Evolutionary conservation across 2,329 filamentous ascomycete species (phyloP), one percentile per base, ranked within the genome.

Genomic region (Cladosporium sp.): DNA sequence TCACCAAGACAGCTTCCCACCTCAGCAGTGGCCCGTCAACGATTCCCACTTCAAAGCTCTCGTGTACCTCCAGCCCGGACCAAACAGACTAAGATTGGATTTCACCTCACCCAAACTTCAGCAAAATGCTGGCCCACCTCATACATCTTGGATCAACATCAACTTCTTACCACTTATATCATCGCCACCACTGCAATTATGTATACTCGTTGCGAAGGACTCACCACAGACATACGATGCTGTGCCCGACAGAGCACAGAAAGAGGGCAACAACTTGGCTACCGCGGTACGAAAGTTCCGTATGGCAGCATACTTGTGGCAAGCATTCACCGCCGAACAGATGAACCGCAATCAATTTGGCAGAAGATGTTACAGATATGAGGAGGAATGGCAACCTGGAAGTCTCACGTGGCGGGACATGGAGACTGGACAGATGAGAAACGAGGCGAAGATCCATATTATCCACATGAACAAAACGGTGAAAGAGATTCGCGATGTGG

Each of bases 271-370:
- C 72, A 83, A 82, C 1, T 70, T 97, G 35, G 87, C 92, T 10
- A 85, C 84, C 7, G 94, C 94, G 0, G 81, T 96, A 52, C 85
- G 84, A 67, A 99, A 99, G 71, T 97, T 94, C 71, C 85, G 92
- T 62, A 97, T 96, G 89, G 88, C 91, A 17, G 93, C 91, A 22
- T 97, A 97, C 70, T 79, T 97, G 13, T 97, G 94, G 92, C 94
- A 99, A 71, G 91, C 92, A 7, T 97, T 96, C 68, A 97, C 93
- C 0, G 91, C 90, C 6, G 94, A 99, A 72, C 92, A 97, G 71
- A 97, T 97, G 93, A 88, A 85, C 71, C 86, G 91, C 61, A 89
- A 96, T 70, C 89, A 88, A 60, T 84, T 97, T 64, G 91, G 92
- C 9, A 83, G 93, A 58, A 85, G 93, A 58, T 87, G 84, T 54